phyloP scores from a whole-genome alignment of 768 basidiomycete genomes.

The Suillus spraguei region DNA sequence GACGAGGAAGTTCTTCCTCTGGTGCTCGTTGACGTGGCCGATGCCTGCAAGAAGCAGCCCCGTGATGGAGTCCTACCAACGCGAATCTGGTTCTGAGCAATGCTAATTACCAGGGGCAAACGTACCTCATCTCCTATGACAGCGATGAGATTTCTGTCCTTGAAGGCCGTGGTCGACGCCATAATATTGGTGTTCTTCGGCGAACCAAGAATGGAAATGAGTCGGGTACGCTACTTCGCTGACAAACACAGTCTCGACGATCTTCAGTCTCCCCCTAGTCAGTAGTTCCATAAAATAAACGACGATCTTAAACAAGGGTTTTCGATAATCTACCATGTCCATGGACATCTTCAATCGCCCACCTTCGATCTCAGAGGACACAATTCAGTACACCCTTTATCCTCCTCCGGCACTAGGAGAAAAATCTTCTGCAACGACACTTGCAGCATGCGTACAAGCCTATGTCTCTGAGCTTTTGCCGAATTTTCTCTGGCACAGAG shows the following conservation, averaged over 20 bases:
- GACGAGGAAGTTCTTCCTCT: conserved; percentile 97
- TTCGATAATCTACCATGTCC: neutral
- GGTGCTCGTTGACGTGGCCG: conserved; percentile 86
- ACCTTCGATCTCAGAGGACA: conserved; percentile 85
- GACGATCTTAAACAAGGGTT: neutral
- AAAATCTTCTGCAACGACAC: conserved; percentile 59
- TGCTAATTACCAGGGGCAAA: neutral
- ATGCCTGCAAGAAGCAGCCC: conserved; percentile 94
- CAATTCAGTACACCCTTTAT: conserved; percentile 76
- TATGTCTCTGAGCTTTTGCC: conserved; percentile 58
- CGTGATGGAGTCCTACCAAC: conserved; percentile 88
- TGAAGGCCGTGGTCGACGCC: conserved; percentile 58
- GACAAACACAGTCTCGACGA: conserved; percentile 15
- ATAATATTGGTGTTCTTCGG: conserved; percentile 32
- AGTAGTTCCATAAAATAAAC: neutral
- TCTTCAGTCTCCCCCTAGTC: neutral
- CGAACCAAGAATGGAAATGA: conserved; percentile 20
- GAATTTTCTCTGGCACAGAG: conserved; percentile 81
- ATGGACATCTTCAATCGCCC: conserved; percentile 77
- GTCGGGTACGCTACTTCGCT: conserved; percentile 13
- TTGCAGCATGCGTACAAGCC: conserved; percentile 67
- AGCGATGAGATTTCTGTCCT: conserved; percentile 87
- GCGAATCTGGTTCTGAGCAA: neutral
- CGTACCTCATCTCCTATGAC: conserved; percentile 97
- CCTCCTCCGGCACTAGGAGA: conserved; percentile 57